Evolutionary conservation across 768 basidiomycete genomes (phyloP).

Genomic region (Lactarius quietus): DNA sequence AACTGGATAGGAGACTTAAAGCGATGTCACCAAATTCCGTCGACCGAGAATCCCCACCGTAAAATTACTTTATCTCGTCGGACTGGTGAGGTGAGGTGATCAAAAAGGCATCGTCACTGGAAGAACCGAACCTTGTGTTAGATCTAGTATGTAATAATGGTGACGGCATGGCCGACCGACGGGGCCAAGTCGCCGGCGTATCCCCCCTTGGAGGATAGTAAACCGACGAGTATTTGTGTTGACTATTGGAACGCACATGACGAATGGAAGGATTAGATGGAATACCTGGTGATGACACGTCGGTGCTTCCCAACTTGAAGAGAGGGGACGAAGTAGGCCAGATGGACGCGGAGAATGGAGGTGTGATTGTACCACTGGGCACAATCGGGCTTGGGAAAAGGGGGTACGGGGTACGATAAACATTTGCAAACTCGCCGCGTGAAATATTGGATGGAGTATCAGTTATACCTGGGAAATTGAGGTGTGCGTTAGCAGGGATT

Average conservation of each 20-base stretch:
- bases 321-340: neutral
- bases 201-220: neutral
- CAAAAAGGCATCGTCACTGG: neutral
- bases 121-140: neutral
- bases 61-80: no score
- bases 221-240: neutral
- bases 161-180: neutral
- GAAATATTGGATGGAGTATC: neutral
- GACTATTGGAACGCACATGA: neutral
- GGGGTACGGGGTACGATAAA: neutral
- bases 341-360: no score
- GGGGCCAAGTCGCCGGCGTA: neutral
- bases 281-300: neutral
- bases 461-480: neutral
- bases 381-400: neutral
- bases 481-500: neutral
- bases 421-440: neutral
- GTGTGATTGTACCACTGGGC: neutral
- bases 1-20: no score
- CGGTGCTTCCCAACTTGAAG: neutral
- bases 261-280: neutral
- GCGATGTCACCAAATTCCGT: no score
- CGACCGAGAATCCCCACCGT: no score
- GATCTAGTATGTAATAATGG: neutral
- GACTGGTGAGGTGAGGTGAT: neutral